Evolutionary conservation across 1,284 basidiomycete species (phyloP).

Genomic region (Trametes pubescens): DNA sequence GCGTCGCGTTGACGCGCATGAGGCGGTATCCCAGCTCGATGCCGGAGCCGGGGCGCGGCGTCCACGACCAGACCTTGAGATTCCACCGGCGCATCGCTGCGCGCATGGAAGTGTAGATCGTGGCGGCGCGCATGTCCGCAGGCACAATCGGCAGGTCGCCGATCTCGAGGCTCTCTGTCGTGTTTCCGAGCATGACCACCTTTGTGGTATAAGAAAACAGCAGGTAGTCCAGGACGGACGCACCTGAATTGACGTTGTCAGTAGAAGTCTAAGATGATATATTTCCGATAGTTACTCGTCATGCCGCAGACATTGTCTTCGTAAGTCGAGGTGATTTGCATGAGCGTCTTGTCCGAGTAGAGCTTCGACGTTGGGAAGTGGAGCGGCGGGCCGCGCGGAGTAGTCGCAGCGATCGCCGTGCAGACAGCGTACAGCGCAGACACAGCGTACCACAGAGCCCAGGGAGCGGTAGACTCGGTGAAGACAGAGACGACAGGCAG

Average conservation of each 20-base stretch:
- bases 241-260: conserved; percentile 26
- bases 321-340: conserved; percentile 60
- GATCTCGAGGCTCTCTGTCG: conserved; percentile 78
- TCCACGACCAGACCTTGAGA: conserved; percentile 57
- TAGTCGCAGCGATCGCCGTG: conserved; percentile 60
- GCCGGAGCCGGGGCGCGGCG: conserved; percentile 59
- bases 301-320: conserved; percentile 73
- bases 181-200: conserved; percentile 84
- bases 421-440: conserved; percentile 60
- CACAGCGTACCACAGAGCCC: conserved; percentile 56
- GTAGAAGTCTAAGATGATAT: not conserved
- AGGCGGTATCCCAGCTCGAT: conserved; percentile 69
- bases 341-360: conserved; percentile 76
- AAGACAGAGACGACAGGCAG: conserved; percentile 23
- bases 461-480: conserved; percentile 36
- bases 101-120: conserved; percentile 51
- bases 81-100: conserved; percentile 47
- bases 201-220: conserved; percentile 87
- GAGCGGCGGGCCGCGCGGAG: conserved; percentile 76
- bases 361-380: conserved; percentile 76
- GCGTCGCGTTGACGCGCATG: conserved; percentile 57
- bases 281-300: conserved; percentile 49
- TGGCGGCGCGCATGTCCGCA: conserved; percentile 72
- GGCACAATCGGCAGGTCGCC: conserved; percentile 86
- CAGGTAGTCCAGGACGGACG: conserved; percentile 63